Evolutionary conservation across 2,329 filamentous ascomycete genomes (phyloP).

Genomic region (Penicillium sp.): DNA sequence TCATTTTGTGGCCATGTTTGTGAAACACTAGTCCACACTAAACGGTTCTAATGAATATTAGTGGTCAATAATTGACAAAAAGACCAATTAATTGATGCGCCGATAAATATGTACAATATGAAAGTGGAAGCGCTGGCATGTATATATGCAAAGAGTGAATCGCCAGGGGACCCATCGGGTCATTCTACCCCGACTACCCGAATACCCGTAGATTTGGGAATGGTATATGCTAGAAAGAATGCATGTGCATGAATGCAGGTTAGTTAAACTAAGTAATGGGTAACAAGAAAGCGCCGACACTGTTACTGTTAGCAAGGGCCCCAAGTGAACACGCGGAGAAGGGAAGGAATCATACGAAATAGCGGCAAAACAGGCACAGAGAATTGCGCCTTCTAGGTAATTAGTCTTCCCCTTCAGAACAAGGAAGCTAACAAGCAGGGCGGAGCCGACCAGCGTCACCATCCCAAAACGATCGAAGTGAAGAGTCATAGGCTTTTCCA

Average conservation of each 20-base stretch:
- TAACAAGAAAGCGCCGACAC: conserved; percentile 16
- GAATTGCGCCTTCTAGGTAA: conserved; percentile 19
- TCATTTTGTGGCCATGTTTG: not conserved
- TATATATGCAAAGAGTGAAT: not conserved
- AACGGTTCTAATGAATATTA: not conserved
- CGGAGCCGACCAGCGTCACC: conserved; percentile 14
- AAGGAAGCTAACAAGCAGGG: conserved; percentile 18
- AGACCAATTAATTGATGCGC: not conserved
- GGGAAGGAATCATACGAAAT: conserved; percentile 14
- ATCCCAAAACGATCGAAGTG: conserved; percentile 18
- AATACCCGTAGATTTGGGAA: not conserved
- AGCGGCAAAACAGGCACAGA: conserved; percentile 19
- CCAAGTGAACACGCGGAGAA: not conserved
- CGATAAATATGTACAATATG: not conserved
- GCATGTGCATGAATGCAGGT: not conserved
- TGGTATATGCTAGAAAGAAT: not conserved
- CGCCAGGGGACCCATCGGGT: not conserved
- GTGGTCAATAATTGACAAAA: not conserved
- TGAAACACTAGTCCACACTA: not conserved
- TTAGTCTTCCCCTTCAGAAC: conserved; percentile 19
- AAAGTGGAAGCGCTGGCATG: not conserved
- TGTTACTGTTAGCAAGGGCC: not conserved
- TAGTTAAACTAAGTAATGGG: conserved; percentile 1
- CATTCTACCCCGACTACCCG: not conserved
- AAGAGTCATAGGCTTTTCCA: conserved; percentile 34